These are phyloP conservation scores for Aspergillus sp. DNA, from an alignment of 2,329 filamentous ascomycete species.

Conservation along the genomic window DNA sequence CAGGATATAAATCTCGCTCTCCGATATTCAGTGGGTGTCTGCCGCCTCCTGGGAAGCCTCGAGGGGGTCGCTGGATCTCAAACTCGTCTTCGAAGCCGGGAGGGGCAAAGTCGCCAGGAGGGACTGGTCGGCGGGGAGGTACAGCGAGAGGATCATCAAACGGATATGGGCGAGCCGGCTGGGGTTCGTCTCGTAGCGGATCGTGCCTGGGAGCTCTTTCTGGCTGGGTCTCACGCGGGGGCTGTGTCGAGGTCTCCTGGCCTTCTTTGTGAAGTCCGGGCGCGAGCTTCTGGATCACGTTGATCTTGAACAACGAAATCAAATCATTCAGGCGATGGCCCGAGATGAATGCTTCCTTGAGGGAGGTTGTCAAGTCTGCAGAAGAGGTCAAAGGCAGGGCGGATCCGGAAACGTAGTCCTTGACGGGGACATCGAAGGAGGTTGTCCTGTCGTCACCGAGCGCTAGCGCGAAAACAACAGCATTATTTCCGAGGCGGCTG, in stretches of 20 bases:
- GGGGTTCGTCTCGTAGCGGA: slow-evolving; percentile 56
- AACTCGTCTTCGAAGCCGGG: slow-evolving; percentile 94
- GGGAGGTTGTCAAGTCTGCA: slow-evolving; percentile 32
- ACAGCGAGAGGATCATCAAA: slow-evolving; percentile 69
- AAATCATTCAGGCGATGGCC: slow-evolving; percentile 70
- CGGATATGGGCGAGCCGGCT: slow-evolving; percentile 70
- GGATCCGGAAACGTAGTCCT: slow-evolving; percentile 73
- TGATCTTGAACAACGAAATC: slow-evolving; percentile 72
- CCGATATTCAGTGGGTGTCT: slow-evolving; percentile 72
- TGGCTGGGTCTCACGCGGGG: slow-evolving; percentile 46
- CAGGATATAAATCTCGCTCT: slow-evolving; percentile 84
- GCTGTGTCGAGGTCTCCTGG: slow-evolving; percentile 64
- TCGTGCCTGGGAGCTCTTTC: slow-evolving; percentile 48
- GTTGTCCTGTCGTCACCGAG: slow-evolving; percentile 80
- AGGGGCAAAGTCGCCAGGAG: slow-evolving; percentile 76
- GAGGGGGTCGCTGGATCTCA: slow-evolving; percentile 73
- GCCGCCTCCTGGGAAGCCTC: slow-evolving; percentile 53
- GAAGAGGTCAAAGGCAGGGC: slow-evolving; percentile 57
- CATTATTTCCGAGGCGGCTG: slow-evolving; percentile 79
- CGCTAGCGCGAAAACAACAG: slow-evolving; percentile 79
- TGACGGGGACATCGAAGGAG: slow-evolving; percentile 73
- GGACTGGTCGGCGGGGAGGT: slow-evolving; percentile 64
- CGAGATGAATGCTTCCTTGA: slow-evolving; percentile 73
- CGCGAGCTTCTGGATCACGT: slow-evolving; percentile 82
- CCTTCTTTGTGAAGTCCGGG: slow-evolving; percentile 77